phyloP scores from a whole-genome alignment of 495 filamentous ascomycete genomes.

The Talaromyces thailandensis region DNA sequence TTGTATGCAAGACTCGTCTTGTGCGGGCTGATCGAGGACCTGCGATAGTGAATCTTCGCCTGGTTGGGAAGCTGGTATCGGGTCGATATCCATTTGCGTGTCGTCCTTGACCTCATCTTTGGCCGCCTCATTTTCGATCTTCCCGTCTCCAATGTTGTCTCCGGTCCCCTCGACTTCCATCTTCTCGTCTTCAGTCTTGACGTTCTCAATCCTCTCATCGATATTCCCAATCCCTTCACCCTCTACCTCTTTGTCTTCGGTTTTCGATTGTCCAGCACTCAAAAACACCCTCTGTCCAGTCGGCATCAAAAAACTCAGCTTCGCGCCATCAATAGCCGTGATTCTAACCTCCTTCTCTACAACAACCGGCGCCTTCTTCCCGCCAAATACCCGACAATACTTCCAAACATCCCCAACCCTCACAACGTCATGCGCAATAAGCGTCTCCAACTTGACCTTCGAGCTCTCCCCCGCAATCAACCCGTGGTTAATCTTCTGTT shows the following conservation, averaged over 20 bases:
- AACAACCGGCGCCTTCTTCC: constrained; percentile 14
- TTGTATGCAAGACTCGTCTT: background rate
- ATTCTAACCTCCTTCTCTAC: constrained; percentile 45
- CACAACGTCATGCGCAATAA: constrained; percentile 38
- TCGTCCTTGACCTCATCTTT: background rate
- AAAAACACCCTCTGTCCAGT: constrained; percentile 34
- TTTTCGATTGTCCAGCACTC: background rate
- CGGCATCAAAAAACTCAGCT: constrained; percentile 36
- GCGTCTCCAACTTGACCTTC: constrained; percentile 36
- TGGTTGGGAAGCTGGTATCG: background rate
- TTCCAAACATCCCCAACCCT: constrained; percentile 43
- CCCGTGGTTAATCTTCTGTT: constrained; percentile 35
- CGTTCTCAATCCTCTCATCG: background rate
- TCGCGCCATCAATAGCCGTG: constrained; percentile 20
- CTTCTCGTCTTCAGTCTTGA: background rate
- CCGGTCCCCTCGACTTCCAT: background rate
- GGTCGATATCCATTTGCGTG: background rate
- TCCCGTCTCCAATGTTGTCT: background rate
- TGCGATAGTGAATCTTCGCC: background rate
- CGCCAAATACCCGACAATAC: constrained; percentile 27
- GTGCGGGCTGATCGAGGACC: background rate
- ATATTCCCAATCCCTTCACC: background rate
- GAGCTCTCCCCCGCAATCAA: constrained; percentile 40
- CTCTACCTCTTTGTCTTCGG: background rate
- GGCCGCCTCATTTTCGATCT: background rate